Conservation (phyloP, 1,284 basidiomycete genomes). For the Ceratobasidium sp. region DNA sequence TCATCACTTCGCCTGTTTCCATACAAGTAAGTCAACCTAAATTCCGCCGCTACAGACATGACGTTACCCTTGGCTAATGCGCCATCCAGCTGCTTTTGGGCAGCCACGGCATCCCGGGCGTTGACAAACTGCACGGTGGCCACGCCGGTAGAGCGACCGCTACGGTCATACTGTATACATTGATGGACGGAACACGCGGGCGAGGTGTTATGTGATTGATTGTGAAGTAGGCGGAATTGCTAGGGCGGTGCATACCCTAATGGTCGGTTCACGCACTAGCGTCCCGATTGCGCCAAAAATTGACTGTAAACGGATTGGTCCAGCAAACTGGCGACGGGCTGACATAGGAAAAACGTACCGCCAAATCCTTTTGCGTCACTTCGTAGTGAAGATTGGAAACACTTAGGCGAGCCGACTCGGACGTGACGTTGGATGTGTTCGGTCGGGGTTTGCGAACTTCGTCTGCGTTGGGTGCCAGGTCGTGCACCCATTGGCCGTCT, state of each 20-base stretch:
- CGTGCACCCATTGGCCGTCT: slow-evolving; percentile 74
- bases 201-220: slow-evolving; percentile 38
- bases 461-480: slow-evolving; percentile 63
- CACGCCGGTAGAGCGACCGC: slow-evolving; percentile 88
- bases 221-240: slow-evolving; percentile 43
- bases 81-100: slow-evolving; percentile 87
- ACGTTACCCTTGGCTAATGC: slow-evolving; percentile 85
- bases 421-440: slow-evolving; percentile 45
- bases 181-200: slow-evolving; percentile 49
- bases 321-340: neutral
- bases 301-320: slow-evolving; percentile 57
- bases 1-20: slow-evolving; percentile 38
- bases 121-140: slow-evolving; percentile 86
- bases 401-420: slow-evolving; percentile 65
- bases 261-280: slow-evolving; percentile 87
- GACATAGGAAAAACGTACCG: slow-evolving; percentile 62
- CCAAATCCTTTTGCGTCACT: slow-evolving; percentile 85
- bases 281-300: slow-evolving; percentile 94
- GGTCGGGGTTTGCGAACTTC: slow-evolving; percentile 46
- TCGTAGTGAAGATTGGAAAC: slow-evolving; percentile 95
- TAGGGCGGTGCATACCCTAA: slow-evolving; percentile 77
- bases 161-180: slow-evolving; percentile 86
- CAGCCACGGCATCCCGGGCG: slow-evolving; percentile 77
- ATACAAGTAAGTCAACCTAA: neutral
- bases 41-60: slow-evolving; percentile 13